Percentiles rank a stretch among this genome's conserved stretches.
Conservation (phyloP, 805 yeast species). For the Candida broadrunensis region DNA sequence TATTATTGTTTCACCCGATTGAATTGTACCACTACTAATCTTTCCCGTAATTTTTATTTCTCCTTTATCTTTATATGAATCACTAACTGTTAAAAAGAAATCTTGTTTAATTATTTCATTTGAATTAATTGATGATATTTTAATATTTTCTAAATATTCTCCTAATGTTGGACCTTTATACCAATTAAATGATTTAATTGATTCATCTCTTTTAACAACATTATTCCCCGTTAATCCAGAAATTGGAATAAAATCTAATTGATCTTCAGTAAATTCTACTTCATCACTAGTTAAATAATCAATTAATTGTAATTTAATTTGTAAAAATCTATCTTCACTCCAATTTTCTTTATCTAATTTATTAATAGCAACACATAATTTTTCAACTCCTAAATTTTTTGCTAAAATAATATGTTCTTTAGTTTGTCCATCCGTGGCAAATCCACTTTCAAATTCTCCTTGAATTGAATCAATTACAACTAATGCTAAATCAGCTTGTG, state of each 20-base stretch:
- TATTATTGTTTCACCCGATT: slow-evolving; percentile 64
- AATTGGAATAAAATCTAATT: slow-evolving; percentile 58
- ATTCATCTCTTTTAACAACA: slow-evolving; percentile 45
- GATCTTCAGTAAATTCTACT: slow-evolving; percentile 46
- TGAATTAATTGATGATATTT: slow-evolving; percentile 10
- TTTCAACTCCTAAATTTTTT: slow-evolving; percentile 61
- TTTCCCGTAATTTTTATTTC: slow-evolving; percentile 62
- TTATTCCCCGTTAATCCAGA: slow-evolving; percentile 70
- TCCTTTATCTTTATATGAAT: slow-evolving; percentile 48
- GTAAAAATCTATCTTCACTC: slow-evolving; percentile 50
- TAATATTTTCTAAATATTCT: slow-evolving; percentile 35
- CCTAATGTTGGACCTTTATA: slow-evolving; percentile 44
- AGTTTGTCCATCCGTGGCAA: slow-evolving; percentile 67
- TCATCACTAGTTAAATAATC: slow-evolving; percentile 48
- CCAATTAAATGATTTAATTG: slow-evolving; percentile 37
- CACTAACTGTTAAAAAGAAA: slow-evolving; percentile 62
- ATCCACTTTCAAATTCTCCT: slow-evolving; percentile 72
- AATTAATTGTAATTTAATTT: slow-evolving; percentile 46
- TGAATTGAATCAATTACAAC: slow-evolving; percentile 65
- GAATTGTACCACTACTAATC: slow-evolving; percentile 63
- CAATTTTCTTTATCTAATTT: slow-evolving; percentile 66
- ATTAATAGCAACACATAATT: slow-evolving; percentile 61
- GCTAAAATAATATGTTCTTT: slow-evolving; percentile 75
- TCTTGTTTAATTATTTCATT: slow-evolving; percentile 30
- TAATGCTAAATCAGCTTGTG: slow-evolving; percentile 74